Conservation (phyloP, 768 basidiomycete genomes). For the Suillus brevipes region DNA sequence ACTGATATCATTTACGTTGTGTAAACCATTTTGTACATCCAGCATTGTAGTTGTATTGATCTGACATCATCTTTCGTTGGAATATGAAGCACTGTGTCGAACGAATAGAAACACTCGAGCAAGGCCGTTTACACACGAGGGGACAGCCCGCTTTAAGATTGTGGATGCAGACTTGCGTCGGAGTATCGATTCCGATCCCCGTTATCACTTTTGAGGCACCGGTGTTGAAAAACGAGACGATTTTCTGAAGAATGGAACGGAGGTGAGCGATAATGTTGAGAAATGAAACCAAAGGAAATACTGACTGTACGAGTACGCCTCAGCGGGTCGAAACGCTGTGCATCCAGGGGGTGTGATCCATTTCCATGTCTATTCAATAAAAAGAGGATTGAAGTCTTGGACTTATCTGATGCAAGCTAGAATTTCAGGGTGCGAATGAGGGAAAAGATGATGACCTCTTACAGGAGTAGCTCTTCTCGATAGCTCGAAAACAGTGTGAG, state of each 20-base stretch:
- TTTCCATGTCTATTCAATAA: conserved; percentile 3
- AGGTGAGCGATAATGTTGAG: conserved; percentile 20
- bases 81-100: too few species aligned
- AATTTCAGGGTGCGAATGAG: not conserved
- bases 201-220: conserved; percentile 18
- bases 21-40: conserved; percentile 15
- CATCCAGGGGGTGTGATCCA: conserved; percentile 3
- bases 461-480: too few species aligned
- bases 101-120: too few species aligned
- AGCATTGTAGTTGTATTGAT: too few species aligned
- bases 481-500: too few species aligned
- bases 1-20: not conserved
- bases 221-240: conserved; percentile 11
- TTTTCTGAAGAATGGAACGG: conserved; percentile 20
- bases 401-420: not conserved
- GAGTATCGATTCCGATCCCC: too few species aligned
- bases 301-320: conserved; percentile 18
- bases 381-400: not conserved
- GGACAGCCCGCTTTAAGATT: too few species aligned
- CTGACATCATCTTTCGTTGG: too few species aligned
- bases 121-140: too few species aligned
- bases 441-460: too few species aligned
- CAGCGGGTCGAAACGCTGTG: not conserved
- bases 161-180: too few species aligned
- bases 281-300: conserved; percentile 6